Conservation (phyloP, 2,329 filamentous ascomycete genomes). For the Sporothrix protearum region DNA sequence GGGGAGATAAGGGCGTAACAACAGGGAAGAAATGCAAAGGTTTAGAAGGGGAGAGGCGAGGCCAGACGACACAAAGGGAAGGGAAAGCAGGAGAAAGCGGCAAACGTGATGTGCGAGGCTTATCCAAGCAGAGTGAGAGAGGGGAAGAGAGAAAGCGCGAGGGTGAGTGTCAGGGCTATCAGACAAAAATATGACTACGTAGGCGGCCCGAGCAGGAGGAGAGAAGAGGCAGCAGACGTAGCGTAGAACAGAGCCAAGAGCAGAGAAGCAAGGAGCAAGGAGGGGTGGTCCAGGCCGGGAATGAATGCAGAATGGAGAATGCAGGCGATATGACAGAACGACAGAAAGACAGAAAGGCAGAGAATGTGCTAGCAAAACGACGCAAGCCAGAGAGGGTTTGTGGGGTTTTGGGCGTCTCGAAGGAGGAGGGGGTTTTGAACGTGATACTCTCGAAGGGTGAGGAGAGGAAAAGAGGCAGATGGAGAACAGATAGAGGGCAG, state of each 20-base stretch:
- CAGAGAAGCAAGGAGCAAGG: background rate
- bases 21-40: background rate
- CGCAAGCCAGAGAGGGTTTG: background rate
- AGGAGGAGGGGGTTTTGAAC: background rate
- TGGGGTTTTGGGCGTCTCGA: background rate
- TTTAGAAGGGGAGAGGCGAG: background rate
- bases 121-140: constrained; percentile 21
- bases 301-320: background rate
- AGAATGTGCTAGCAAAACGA: constrained; percentile 25
- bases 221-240: background rate
- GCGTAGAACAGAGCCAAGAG: background rate
- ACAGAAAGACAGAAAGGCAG: constrained; percentile 22
- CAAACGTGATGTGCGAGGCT: constrained; percentile 18
- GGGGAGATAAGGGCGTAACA: background rate
- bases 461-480: background rate
- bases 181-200: constrained; percentile 5
- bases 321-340: background rate
- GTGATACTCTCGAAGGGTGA: background rate
- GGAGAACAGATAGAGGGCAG: background rate
- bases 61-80: background rate
- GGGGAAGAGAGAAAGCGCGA: background rate
- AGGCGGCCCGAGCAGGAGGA: background rate
- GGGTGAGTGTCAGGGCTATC: background rate
- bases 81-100: constrained; percentile 13
- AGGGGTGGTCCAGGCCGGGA: background rate